Percentiles rank a stretch among this genome's conserved stretches.
Conservation (phyloP, 2,329 filamentous ascomycete species). For the Fusarium illudens region DNA sequence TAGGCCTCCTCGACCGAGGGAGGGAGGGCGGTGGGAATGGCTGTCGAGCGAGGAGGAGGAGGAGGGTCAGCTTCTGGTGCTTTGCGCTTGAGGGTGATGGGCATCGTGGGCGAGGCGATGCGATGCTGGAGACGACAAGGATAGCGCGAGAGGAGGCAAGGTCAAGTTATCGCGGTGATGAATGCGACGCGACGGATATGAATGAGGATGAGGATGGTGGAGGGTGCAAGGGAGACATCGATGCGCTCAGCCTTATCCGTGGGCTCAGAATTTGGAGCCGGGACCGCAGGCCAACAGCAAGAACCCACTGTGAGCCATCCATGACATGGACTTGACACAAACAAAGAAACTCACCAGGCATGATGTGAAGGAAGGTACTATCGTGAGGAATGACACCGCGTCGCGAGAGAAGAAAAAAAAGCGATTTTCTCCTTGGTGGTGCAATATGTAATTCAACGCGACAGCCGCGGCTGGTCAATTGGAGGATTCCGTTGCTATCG, state of each 20-base stretch:
- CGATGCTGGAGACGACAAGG: conserved; percentile 4
- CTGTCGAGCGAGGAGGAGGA: conserved; percentile 45
- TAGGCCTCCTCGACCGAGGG: conserved; percentile 96
- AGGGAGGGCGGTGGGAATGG: conserved; percentile 70
- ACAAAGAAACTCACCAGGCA: conserved; percentile 30
- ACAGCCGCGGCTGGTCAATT: neutral
- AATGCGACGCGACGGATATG: neutral
- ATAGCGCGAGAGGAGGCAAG: conserved; percentile 2
- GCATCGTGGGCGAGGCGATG: conserved; percentile 38
- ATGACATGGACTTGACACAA: conserved; percentile 5
- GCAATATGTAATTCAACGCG: neutral
- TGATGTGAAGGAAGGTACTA: conserved; percentile 5
- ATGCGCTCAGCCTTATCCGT: conserved; percentile 18
- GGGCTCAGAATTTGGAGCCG: conserved; percentile 17
- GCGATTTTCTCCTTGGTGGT: neutral
- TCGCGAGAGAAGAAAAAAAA: neutral
- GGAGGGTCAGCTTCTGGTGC: conserved; percentile 49
- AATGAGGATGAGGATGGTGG: conserved; percentile 4
- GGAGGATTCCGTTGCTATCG: conserved; percentile 5
- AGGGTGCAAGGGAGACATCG: conserved; percentile 27
- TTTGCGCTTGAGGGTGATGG: conserved; percentile 48
- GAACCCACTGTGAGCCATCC: conserved; percentile 24
- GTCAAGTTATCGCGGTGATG: neutral
- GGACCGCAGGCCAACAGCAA: conserved; percentile 23
- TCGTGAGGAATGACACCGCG: neutral